These are phyloP conservation scores for Fusarium chlamydosporum DNA, from an alignment of 2,329 filamentous ascomycete genomes.

Conservation along the genomic window DNA sequence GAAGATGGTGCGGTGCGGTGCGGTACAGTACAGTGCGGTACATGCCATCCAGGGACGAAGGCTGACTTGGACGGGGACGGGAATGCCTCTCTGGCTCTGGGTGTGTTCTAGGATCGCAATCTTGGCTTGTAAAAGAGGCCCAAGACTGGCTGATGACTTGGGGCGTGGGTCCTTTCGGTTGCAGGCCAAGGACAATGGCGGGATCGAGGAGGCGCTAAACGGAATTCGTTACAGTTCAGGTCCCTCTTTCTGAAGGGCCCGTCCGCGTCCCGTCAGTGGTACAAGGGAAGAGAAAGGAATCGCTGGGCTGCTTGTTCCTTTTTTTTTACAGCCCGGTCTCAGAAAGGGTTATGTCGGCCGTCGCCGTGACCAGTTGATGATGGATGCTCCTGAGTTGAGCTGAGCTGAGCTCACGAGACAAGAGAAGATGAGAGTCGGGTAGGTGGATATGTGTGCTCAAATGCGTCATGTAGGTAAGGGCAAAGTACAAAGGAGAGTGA, in stretches of 20 bases:
- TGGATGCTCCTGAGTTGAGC: constrained; percentile 15
- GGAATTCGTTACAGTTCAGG: constrained; percentile 48
- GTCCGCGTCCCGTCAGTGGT: constrained; percentile 26
- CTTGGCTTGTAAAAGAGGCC: constrained; percentile 37
- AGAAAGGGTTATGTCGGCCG: constrained; percentile 20
- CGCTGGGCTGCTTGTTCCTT: constrained; percentile 23
- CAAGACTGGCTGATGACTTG: constrained; percentile 43
- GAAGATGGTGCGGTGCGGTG: constrained; percentile 44
- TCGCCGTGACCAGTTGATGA: constrained; percentile 36
- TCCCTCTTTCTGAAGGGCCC: constrained; percentile 13
- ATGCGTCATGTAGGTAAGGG: constrained; percentile 3
- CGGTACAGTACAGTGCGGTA: constrained; percentile 22
- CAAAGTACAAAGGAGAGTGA: constrained; percentile 17
- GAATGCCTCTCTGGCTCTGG: constrained; percentile 35
- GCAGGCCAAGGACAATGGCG: constrained; percentile 49
- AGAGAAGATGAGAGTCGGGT: constrained; percentile 7
- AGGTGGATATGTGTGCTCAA: background rate
- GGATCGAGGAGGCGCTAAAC: constrained; percentile 51
- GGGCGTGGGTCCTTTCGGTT: constrained; percentile 38
- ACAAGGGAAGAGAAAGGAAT: constrained; percentile 3
- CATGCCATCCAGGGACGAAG: constrained; percentile 34
- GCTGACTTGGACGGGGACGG: constrained; percentile 32
- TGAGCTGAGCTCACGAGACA: too few species aligned
- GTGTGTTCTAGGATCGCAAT: constrained; percentile 42
- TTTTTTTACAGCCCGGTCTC: constrained; percentile 6